Evolutionary conservation across 257 asterid species (phyloP).

Genomic region (Capsicum chinense): DNA sequence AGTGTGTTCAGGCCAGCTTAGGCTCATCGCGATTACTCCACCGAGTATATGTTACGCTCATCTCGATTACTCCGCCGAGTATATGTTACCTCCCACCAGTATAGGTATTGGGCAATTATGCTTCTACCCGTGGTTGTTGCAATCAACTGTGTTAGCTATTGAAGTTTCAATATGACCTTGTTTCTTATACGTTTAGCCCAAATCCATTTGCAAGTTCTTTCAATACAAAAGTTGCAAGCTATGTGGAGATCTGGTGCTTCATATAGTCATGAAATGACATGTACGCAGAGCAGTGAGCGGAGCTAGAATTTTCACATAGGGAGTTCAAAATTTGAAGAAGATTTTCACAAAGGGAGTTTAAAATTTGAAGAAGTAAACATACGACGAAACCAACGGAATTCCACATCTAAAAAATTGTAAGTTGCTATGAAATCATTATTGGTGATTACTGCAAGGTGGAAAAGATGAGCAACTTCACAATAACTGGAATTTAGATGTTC

Average conservation of each 20-base stretch:
- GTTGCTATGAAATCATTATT: no score
- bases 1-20: no score
- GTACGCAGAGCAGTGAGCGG: background rate
- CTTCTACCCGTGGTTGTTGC: background rate
- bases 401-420: no score
- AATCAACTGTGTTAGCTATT: slow-evolving; percentile 2
- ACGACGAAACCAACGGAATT: no score
- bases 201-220: background rate
- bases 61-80: background rate
- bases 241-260: slow-evolving; percentile 4
- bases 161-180: background rate
- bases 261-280: background rate
- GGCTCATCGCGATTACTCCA: no score
- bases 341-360: no score
- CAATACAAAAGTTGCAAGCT: background rate
- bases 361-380: no score
- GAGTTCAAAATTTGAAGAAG: no score
- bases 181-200: background rate
- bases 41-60: background rate
- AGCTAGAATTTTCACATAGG: no score
- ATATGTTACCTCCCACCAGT: no score
- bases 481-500: background rate
- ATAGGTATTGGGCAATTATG: background rate
- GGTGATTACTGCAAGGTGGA: no score
- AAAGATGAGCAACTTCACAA: background rate